Conservation (phyloP, 352 stramenopile species). For the Pythium monospermum region DNA sequence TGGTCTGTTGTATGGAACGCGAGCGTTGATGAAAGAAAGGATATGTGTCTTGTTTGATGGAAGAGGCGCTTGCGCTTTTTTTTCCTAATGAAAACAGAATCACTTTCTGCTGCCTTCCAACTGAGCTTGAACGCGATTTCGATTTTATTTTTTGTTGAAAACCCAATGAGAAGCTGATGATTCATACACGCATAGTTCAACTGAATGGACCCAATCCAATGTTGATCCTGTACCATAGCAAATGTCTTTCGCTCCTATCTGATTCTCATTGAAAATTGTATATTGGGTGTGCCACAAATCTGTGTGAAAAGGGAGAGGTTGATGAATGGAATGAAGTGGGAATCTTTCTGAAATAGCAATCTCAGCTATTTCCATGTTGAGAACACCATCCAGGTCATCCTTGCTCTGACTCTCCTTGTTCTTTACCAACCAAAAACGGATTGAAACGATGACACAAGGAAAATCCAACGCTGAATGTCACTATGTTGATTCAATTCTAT, state of each 20-base stretch:
- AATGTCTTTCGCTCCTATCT: constrained; percentile 87
- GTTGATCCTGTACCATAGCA: constrained; percentile 62
- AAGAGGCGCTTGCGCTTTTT: constrained; percentile 3
- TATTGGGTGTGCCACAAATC: too few relatives aligned
- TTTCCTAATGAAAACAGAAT: constrained; percentile 61
- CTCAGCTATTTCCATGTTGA: constrained; percentile 36
- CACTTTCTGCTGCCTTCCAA: constrained; percentile 86
- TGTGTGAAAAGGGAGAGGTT: constrained; percentile 35
- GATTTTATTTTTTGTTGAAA: constrained; percentile 12
- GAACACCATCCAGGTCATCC: constrained; percentile 60
- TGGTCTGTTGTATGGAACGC: constrained; percentile 7
- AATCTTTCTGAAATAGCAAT: constrained; percentile 70
- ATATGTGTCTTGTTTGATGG: constrained; percentile 67
- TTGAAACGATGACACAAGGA: constrained; percentile 68
- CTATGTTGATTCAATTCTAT: constrained; percentile 63
- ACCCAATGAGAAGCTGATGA: constrained; percentile 62
- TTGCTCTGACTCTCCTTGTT: constrained; percentile 65
- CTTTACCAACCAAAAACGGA: too few relatives aligned
- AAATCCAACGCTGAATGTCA: constrained; percentile 84
- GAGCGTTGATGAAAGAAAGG: constrained; percentile 79
- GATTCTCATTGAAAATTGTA: constrained; percentile 44
- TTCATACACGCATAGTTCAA: constrained; percentile 78
- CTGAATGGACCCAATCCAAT: constrained; percentile 46
- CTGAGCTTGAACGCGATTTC: constrained; percentile 49
- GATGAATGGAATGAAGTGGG: constrained; percentile 78